Percentiles rank a stretch among this genome's conserved stretches.
These are phyloP conservation scores for Knoxia roxburghii DNA, from an alignment of 257 asterid genomes.

Conservation along the genomic window DNA sequence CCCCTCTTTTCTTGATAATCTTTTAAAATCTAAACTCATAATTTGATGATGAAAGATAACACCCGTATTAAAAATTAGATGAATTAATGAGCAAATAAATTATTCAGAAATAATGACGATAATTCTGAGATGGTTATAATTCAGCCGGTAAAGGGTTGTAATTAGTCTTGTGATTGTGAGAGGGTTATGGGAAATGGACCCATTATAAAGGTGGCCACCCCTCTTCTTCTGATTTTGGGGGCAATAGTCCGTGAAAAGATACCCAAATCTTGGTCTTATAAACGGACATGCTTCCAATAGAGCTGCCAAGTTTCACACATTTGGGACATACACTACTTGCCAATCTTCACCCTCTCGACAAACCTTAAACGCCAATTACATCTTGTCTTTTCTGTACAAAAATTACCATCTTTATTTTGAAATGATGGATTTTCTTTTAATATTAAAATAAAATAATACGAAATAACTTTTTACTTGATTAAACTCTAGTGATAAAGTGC, in stretches of 20 bases:
- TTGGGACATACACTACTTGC: neutral
- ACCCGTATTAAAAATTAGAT: no score
- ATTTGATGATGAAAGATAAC: no score
- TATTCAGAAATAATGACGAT: neutral
- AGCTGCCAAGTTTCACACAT: constrained; percentile 10
- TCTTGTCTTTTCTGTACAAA: no score
- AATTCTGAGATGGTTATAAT: no score
- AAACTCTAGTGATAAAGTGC: no score
- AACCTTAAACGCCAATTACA: no score
- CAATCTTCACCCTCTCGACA: neutral
- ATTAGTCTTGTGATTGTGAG: neutral
- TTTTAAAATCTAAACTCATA: no score
- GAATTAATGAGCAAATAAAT: neutral
- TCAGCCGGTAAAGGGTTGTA: neutral
- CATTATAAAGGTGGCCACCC: constrained; percentile 10
- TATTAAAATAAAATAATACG: no score
- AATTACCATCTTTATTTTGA: no score
- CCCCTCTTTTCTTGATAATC: no score
- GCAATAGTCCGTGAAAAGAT: constrained; percentile 6
- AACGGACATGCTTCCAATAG: constrained; percentile 20
- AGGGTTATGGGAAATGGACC: constrained; percentile 8
- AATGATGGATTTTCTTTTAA: no score
- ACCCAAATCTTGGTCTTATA: constrained; percentile 15
- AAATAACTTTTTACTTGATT: no score
- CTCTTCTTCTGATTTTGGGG: constrained; percentile 11